A percentile compares a stretch with the other conserved stretches of the same genome.
These are phyloP conservation scores for Scleroderma bovista DNA, from an alignment of 768 basidiomycete genomes.

Conservation along the genomic window DNA sequence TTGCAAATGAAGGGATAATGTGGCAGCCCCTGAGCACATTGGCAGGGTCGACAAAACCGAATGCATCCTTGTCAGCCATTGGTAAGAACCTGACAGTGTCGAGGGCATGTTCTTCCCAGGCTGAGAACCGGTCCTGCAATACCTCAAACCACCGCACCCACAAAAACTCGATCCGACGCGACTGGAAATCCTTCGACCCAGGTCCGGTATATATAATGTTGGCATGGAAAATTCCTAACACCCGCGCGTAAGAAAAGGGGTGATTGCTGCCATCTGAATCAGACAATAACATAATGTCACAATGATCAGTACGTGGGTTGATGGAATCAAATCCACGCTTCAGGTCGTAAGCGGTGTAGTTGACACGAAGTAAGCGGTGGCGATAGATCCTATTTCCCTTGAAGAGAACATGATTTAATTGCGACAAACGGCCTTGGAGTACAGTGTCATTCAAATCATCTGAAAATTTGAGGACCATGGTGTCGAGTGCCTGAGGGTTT, in stretches of 20 bases:
- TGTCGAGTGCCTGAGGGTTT: no score
- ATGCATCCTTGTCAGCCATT: neutral
- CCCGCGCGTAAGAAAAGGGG: slow-evolving; percentile 10
- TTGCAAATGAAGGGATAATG: neutral
- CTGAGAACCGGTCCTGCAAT: neutral
- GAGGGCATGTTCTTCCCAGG: neutral
- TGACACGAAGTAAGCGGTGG: slow-evolving; percentile 26
- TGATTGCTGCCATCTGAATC: slow-evolving; percentile 17
- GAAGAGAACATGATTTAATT: no score
- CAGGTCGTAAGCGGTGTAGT: slow-evolving; percentile 30
- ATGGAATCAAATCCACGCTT: slow-evolving; percentile 19
- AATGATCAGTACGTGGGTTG: slow-evolving; percentile 24
- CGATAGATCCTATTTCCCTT: slow-evolving; percentile 18
- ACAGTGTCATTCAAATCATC: no score
- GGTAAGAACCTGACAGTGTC: neutral
- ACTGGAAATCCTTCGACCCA: neutral
- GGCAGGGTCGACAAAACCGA: neutral
- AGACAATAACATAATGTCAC: slow-evolving; percentile 31
- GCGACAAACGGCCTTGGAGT: no score
- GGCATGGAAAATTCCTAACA: slow-evolving; percentile 1
- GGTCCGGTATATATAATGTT: neutral
- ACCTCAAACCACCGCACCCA: slow-evolving; percentile 1
- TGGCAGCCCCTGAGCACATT: neutral
- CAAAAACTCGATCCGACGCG: neutral
- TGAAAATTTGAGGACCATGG: neutral